phyloP scores from a whole-genome alignment of 2,329 filamentous ascomycete genomes.

The Clonostachys rosea region DNA sequence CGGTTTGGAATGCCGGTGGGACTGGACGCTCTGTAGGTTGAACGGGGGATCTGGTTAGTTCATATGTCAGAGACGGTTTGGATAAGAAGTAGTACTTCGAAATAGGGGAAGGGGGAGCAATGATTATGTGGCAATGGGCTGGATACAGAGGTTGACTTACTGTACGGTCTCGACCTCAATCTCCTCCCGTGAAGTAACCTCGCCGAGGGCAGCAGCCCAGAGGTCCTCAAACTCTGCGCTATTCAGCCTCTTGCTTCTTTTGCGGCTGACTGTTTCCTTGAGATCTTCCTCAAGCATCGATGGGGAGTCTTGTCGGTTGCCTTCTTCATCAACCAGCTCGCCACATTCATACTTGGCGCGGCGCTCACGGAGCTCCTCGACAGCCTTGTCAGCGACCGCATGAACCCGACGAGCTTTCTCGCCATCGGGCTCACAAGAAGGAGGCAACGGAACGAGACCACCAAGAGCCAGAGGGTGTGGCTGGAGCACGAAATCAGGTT shows the following conservation, averaged over 20 bases:
- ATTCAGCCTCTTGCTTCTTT: conserved; percentile 77
- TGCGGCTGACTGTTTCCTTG: conserved; percentile 70
- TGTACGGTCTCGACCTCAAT: conserved; percentile 41
- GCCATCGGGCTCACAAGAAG: conserved; percentile 91
- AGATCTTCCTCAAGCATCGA: conserved; percentile 65
- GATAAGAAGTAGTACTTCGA: conserved; percentile 12
- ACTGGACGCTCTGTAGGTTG: conserved; percentile 67
- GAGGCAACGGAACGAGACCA: conserved; percentile 77
- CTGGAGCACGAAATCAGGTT: conserved; percentile 80
- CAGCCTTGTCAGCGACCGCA: conserved; percentile 78
- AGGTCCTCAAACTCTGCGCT: conserved; percentile 90
- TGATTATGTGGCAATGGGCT: conserved; percentile 6
- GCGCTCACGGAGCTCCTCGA: conserved; percentile 81
- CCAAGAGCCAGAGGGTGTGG: conserved; percentile 79
- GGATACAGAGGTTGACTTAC: conserved; percentile 41
- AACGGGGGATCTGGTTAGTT: conserved; percentile 84
- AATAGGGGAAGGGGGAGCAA: conserved; percentile 1
- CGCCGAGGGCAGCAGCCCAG: conserved; percentile 69
- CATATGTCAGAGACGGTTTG: conserved; percentile 44
- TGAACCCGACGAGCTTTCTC: conserved; percentile 86
- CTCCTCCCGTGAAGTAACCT: conserved; percentile 61
- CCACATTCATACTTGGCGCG: conserved; percentile 91
- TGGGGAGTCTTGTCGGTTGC: conserved; percentile 53
- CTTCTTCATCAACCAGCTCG: conserved; percentile 58
- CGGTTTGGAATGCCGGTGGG: conserved; percentile 55